Percentiles rank a stretch among this genome's conserved stretches.
phyloP scores from a whole-genome alignment of 1,284 basidiomycete species.

The Trametes polyzona region DNA sequence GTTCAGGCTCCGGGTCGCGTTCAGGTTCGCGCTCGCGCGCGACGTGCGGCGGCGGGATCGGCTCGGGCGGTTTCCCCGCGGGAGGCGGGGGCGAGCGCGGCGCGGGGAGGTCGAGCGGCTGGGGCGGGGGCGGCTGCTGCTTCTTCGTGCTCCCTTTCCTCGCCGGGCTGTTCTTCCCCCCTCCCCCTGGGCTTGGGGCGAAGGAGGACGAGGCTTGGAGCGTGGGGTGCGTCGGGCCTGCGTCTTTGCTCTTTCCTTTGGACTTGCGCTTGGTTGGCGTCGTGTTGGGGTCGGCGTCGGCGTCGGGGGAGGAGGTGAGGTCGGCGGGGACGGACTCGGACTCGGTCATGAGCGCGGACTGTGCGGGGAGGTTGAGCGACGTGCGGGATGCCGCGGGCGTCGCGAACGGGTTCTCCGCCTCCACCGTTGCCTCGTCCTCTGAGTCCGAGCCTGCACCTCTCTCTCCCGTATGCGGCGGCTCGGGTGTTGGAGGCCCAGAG shows the following conservation, averaged over 20 bases:
- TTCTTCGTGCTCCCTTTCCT: slow-evolving; percentile 15
- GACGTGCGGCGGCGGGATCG: slow-evolving; percentile 41
- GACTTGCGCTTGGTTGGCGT: too few species aligned
- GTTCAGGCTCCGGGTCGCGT: slow-evolving; percentile 37
- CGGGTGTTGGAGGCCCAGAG: slow-evolving; percentile 41
- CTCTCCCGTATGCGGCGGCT: too few species aligned
- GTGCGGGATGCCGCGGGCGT: slow-evolving; percentile 47
- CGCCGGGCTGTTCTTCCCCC: neutral
- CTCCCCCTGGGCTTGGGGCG: neutral
- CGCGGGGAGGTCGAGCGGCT: slow-evolving; percentile 59
- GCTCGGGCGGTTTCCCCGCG: slow-evolving; percentile 42
- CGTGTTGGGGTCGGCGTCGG: too few species aligned
- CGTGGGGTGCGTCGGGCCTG: slow-evolving; percentile 26
- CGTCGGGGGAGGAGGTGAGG: slow-evolving; percentile 4
- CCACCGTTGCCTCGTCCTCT: neutral
- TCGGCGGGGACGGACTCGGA: slow-evolving; percentile 26
- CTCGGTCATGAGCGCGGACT: slow-evolving; percentile 37
- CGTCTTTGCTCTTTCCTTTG: neutral
- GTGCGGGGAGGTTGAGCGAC: slow-evolving; percentile 50
- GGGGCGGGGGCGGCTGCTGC: slow-evolving; percentile 45
- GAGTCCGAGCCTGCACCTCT: too few species aligned
- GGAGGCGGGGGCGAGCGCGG: slow-evolving; percentile 60
- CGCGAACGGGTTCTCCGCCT: slow-evolving; percentile 51
- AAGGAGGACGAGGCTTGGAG: slow-evolving; percentile 28
- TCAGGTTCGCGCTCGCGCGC: slow-evolving; percentile 28